Evolutionary conservation across 257 asterid genomes (phyloP).

Genomic region (Handroanthus guayacan): DNA sequence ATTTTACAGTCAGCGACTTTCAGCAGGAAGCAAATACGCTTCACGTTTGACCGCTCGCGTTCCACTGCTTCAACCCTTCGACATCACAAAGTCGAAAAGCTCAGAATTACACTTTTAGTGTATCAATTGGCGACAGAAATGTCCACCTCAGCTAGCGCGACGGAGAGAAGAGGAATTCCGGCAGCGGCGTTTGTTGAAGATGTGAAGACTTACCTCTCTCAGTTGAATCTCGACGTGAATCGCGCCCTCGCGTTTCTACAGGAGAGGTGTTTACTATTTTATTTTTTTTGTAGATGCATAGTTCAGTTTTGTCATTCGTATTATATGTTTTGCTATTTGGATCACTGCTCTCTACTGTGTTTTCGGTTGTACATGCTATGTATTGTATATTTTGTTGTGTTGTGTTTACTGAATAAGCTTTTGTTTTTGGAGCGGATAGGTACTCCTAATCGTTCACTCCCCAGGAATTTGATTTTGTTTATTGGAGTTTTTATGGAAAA

Average conservation of each 20-base stretch:
- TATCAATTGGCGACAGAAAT: slow-evolving; percentile 34
- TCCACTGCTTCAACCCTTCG: background rate
- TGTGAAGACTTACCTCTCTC: slow-evolving; percentile 62
- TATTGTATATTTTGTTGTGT: slow-evolving; percentile 5
- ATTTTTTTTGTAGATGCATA: background rate
- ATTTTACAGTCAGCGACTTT: background rate
- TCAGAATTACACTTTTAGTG: background rate
- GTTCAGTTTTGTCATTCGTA: background rate
- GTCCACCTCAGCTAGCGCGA: slow-evolving; percentile 41
- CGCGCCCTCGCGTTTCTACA: slow-evolving; percentile 74
- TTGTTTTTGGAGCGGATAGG: background rate
- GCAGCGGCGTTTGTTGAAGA: slow-evolving; percentile 76
- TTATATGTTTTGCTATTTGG: background rate
- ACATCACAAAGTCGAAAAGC: background rate
- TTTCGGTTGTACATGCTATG: background rate
- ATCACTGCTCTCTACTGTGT: background rate
- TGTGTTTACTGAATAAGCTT: background rate
- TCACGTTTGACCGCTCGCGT: background rate
- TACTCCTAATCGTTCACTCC: background rate
- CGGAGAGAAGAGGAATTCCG: slow-evolving; percentile 77
- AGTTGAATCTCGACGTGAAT: slow-evolving; percentile 63
- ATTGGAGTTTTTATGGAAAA: background rate
- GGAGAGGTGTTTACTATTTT: slow-evolving; percentile 57
- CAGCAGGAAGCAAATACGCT: background rate
- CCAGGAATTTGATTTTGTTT: slow-evolving; percentile 3